Conservation (phyloP, 495 filamentous ascomycete genomes). For the Extremus antarcticus region DNA sequence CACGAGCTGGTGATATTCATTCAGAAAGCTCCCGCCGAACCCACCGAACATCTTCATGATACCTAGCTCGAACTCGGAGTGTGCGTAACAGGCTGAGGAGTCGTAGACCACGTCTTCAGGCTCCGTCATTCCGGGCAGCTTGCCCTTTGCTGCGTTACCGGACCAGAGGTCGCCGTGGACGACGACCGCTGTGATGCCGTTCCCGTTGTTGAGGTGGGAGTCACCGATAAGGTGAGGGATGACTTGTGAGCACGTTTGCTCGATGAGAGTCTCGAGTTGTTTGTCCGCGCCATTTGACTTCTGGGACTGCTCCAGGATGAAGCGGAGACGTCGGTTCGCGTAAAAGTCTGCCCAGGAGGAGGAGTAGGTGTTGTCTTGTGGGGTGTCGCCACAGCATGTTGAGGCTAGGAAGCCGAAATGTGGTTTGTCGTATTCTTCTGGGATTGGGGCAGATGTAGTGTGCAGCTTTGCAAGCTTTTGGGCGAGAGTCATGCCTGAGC, state of each 20-base stretch:
- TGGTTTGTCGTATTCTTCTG: constrained; percentile 44
- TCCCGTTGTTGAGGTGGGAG: constrained; percentile 48
- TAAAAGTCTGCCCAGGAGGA: constrained; percentile 75
- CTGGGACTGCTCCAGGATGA: constrained; percentile 49
- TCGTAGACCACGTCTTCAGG: constrained; percentile 78
- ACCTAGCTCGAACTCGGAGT: constrained; percentile 79
- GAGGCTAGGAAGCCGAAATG: constrained; percentile 73
- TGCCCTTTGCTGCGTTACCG: constrained; percentile 65
- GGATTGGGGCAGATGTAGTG: constrained; percentile 58
- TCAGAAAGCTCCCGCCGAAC: constrained; percentile 60
- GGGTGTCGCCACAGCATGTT: constrained; percentile 77
- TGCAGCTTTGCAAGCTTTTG: constrained; percentile 70
- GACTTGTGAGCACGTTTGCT: constrained; percentile 47
- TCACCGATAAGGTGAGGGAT: constrained; percentile 65
- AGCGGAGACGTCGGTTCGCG: constrained; percentile 56
- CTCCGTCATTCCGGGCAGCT: constrained; percentile 45
- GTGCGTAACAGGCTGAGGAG: constrained; percentile 67
- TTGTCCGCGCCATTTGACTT: constrained; percentile 51
- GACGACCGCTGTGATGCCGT: constrained; percentile 56
- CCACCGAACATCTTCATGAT: constrained; percentile 97
- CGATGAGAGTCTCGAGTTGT: constrained; percentile 49
- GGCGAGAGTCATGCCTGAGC: constrained; percentile 45
- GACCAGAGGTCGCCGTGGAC: constrained; percentile 89
- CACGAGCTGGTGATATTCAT: constrained; percentile 62
- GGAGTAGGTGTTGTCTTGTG: constrained; percentile 61